phyloP scores from a whole-genome alignment of 2,329 filamentous ascomycete species.

The Alternaria arbusti region DNA sequence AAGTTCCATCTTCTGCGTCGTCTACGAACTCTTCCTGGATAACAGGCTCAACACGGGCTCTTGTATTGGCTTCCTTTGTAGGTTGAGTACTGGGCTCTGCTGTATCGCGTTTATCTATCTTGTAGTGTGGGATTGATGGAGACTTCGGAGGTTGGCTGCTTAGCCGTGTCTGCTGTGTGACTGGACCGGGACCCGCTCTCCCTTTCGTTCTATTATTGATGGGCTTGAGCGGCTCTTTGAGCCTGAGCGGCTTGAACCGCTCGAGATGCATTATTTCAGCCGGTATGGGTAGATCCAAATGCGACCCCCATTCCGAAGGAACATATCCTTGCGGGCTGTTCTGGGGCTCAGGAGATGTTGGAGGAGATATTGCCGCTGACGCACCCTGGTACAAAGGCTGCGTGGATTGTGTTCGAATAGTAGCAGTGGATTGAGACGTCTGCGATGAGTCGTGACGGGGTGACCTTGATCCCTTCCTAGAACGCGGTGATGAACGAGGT shows the following conservation, averaged over 20 bases:
- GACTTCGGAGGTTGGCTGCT: neutral
- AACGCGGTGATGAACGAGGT: neutral
- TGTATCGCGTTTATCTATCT: neutral
- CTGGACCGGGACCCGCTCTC: neutral
- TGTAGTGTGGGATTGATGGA: neutral
- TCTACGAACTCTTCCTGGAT: rapidly evolving
- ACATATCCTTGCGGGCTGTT: neutral
- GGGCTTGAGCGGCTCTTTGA: too few species aligned
- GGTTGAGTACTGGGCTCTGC: neutral
- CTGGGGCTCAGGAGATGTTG: neutral
- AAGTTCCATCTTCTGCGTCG: neutral
- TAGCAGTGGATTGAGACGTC: neutral
- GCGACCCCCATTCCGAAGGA: too few species aligned
- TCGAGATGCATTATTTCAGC: too few species aligned
- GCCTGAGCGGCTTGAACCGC: too few species aligned
- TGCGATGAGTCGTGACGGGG: neutral
- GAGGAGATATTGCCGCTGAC: neutral
- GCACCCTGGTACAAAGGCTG: neutral
- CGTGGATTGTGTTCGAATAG: neutral
- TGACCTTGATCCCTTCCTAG: neutral
- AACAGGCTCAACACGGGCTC: rapidly evolving
- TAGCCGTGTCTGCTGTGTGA: neutral
- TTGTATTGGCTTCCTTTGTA: neutral
- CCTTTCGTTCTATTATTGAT: neutral
- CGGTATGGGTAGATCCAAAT: too few species aligned